Base-by-base conservation (phyloP, 2,329 filamentous ascomycete genomes). In the Hysterium pulicare region DNA sequence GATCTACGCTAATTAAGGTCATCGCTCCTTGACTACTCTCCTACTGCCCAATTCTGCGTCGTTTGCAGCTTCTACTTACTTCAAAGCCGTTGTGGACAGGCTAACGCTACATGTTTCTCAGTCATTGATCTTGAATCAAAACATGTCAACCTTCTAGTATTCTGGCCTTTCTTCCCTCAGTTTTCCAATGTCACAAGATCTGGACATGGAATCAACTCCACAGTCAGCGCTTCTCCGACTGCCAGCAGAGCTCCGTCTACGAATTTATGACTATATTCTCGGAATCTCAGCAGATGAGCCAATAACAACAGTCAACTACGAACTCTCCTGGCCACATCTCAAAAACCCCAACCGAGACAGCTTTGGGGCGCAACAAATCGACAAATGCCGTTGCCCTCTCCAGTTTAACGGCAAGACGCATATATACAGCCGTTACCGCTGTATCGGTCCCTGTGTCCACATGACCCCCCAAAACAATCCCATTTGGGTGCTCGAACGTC, bases 341-440 rank as follows among this genome's bases (percentile, higher is more conserved):
- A 7, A 19, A 33, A 16, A 33, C 13, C 16, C 13, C 32, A 28
- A 9, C 32, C 32, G 9, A n/a, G 13, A 33, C 15, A 33, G 7
- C 32, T 15, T 33, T 16, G 9, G 7, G 32, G 8, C 17, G 7
- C 32, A 15, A 9, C 32, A 33, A 19, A 19, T 33, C 13, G 32
- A 33, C 32, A 8, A 15, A 7, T 33, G 32, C 16, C 17, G 13
- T 16, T 33, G 32, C 15, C 32, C 32, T 9, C 32, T n/a, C 32
- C 17, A 33, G 15, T 19, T 8, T n/a, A n/a, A n/a, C 32, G 32
- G 32, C 17, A 8, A 15, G 7, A 19, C 13, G 8, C 60, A 65
- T 40, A 53, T 64, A 13, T 65, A 65, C 46, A 59, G 53, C 7
- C 58, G 61, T 16, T 58, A 57, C 41, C 40, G 48, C 9, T 64